A percentile compares a stretch with the other conserved stretches of the same genome.
phyloP scores from a whole-genome alignment of 2,329 filamentous ascomycete genomes.

The Venturia pyrina region DNA sequence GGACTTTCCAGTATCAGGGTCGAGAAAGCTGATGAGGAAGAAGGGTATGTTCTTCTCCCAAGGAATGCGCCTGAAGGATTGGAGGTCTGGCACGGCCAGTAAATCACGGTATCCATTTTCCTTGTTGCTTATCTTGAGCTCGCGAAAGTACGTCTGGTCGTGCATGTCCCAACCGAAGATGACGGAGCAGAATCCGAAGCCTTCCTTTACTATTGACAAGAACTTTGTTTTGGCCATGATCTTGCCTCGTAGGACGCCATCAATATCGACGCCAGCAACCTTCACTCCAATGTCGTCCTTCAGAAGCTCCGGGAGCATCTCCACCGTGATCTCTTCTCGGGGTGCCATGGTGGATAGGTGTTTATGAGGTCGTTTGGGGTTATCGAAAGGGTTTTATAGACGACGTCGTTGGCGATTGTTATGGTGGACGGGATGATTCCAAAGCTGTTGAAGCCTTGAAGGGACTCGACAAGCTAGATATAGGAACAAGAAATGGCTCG shows the following conservation, averaged over 20 bases:
- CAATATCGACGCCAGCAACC: conserved; percentile 76
- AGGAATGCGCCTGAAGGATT: conserved; percentile 70
- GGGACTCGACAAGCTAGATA: background rate
- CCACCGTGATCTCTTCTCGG: conserved; percentile 43
- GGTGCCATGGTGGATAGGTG: background rate
- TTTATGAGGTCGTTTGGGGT: background rate
- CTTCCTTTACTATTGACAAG: conserved; percentile 65
- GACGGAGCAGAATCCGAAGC: conserved; percentile 90
- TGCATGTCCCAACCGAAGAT: conserved; percentile 98
- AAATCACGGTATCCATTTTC: conserved; percentile 85
- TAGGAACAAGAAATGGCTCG: background rate
- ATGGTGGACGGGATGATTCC: background rate
- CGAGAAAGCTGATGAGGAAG: conserved; percentile 73
- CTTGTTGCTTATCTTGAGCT: conserved; percentile 79
- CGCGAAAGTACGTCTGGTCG: conserved; percentile 76
- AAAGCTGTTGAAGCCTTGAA: conserved; percentile 1
- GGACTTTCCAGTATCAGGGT: conserved; percentile 64
- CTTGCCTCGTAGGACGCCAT: conserved; percentile 81
- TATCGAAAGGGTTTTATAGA: background rate
- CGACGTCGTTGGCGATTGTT: too few relatives aligned
- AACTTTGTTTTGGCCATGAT: conserved; percentile 91
- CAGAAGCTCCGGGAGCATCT: conserved; percentile 57
- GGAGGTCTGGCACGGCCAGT: conserved; percentile 69
- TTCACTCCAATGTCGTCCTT: conserved; percentile 70
- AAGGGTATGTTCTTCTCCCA: conserved; percentile 85